Percentiles rank a stretch among this genome's conserved stretches.
Evolutionary conservation across 352 stramenopile genomes (phyloP).

Genomic region (Pythium utonaiense): DNA sequence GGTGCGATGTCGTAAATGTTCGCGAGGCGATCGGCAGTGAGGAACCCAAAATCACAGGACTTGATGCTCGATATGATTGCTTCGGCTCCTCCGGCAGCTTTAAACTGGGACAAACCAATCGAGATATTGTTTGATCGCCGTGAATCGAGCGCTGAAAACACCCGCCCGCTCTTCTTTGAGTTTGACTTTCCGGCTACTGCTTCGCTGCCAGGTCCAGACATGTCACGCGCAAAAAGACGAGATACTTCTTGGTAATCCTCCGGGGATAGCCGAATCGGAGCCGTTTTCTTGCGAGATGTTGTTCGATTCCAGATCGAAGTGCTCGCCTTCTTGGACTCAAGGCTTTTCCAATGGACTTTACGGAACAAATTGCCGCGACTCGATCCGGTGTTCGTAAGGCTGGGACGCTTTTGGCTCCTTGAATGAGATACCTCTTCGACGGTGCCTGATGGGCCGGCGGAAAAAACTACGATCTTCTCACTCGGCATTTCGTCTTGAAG

Average conservation of each 20-base stretch:
- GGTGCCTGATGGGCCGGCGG: slow-evolving; percentile 35
- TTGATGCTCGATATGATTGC: slow-evolving; percentile 46
- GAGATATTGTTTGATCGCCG: slow-evolving; percentile 77
- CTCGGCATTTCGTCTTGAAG: slow-evolving; percentile 61
- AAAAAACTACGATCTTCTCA: slow-evolving; percentile 61
- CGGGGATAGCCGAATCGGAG: slow-evolving; percentile 65
- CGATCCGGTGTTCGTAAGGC: slow-evolving; percentile 15
- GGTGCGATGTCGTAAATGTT: slow-evolving; percentile 69
- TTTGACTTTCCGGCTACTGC: slow-evolving; percentile 7
- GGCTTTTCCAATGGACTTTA: slow-evolving; percentile 78
- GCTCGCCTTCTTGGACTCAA: slow-evolving; percentile 52
- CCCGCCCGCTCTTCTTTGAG: slow-evolving; percentile 4
- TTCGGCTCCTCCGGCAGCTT: slow-evolving; percentile 41
- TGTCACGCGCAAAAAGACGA: slow-evolving; percentile 44
- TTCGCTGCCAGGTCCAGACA: not conserved
- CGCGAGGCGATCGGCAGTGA: slow-evolving; percentile 57
- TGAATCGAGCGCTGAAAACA: slow-evolving; percentile 65
- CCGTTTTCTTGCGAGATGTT: slow-evolving; percentile 55
- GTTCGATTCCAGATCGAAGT: slow-evolving; percentile 74
- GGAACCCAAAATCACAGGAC: slow-evolving; percentile 52
- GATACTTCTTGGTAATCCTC: slow-evolving; percentile 66
- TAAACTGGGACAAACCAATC: slow-evolving; percentile 78
- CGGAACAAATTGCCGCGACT: slow-evolving; percentile 53
- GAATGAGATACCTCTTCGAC: not conserved
- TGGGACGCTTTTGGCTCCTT: not conserved